These are phyloP conservation scores for Xylaria sp. DNA, from an alignment of 495 filamentous ascomycete genomes.

Conservation along the genomic window DNA sequence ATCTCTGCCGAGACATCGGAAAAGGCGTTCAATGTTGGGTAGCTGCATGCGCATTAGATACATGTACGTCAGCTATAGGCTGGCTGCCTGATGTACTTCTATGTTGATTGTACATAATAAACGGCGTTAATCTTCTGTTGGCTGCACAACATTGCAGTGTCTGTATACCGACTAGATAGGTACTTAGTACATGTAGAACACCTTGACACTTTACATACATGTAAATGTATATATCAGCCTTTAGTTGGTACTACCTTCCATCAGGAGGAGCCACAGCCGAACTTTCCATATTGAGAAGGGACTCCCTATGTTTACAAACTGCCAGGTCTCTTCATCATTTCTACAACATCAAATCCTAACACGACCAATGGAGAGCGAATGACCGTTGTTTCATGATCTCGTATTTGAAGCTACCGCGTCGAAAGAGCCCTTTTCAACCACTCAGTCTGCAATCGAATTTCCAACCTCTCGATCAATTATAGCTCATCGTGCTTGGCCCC, in stretches of 20 bases:
- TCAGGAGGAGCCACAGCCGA: background rate
- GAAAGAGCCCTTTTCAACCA: background rate
- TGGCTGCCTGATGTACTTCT: background rate
- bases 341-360: background rate
- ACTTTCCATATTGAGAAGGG: background rate
- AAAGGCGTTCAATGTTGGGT: background rate
- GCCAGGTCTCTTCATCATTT: background rate
- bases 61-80: background rate
- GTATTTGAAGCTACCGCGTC: background rate
- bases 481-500: constrained; percentile 19
- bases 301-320: background rate
- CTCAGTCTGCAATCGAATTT: background rate
- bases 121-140: background rate
- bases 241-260: background rate
- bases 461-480: background rate
- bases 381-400: background rate
- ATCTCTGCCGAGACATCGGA: background rate
- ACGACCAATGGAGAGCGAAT: background rate
- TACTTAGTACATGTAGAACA: background rate
- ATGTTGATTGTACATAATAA: background rate
- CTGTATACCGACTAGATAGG: background rate
- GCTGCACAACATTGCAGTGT: background rate
- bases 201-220: background rate
- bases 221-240: background rate
- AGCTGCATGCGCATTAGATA: background rate